Evolutionary conservation across 257 asterid genomes (phyloP).

Genomic region (Rubia yunnanensis): DNA sequence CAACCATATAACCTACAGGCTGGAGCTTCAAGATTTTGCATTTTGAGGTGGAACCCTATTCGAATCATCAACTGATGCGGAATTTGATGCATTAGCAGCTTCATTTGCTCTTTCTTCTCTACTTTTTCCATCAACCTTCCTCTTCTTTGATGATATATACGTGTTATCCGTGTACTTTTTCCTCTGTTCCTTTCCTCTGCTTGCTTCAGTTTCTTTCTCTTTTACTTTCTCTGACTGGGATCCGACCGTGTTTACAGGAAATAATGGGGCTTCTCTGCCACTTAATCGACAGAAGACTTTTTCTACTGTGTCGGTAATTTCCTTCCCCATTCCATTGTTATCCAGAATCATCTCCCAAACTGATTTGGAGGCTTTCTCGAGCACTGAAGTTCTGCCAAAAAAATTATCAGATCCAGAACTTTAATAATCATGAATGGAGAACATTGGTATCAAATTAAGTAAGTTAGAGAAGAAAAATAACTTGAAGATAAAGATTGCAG

Average conservation of each 20-base stretch:
- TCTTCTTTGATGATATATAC: conserved; percentile 52
- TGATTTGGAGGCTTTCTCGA: conserved; percentile 91
- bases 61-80: conserved; percentile 19
- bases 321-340: conserved; percentile 79
- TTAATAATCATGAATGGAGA: not conserved
- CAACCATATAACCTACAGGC: not conserved
- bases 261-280: conserved; percentile 83
- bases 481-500: not conserved
- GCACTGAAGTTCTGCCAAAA: conserved; percentile 81
- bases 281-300: conserved; percentile 80
- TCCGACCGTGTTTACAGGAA: conserved; percentile 28
- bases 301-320: conserved; percentile 76
- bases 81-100: conserved; percentile 21
- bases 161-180: conserved; percentile 22
- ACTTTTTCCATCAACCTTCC: conserved; percentile 41
- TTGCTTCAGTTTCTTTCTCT: conserved; percentile 21
- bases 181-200: conserved; percentile 13
- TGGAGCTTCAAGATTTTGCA: conserved; percentile 14
- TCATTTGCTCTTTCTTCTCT: conserved; percentile 36
- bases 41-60: conserved; percentile 18
- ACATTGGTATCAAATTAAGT: not conserved
- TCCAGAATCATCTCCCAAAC: conserved; percentile 94
- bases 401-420: conserved; percentile 12
- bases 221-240: conserved; percentile 43
- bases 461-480: not conserved